These are phyloP conservation scores for Yamadazyma phyllophila DNA, from an alignment of 805 yeast species.

Conservation along the genomic window DNA sequence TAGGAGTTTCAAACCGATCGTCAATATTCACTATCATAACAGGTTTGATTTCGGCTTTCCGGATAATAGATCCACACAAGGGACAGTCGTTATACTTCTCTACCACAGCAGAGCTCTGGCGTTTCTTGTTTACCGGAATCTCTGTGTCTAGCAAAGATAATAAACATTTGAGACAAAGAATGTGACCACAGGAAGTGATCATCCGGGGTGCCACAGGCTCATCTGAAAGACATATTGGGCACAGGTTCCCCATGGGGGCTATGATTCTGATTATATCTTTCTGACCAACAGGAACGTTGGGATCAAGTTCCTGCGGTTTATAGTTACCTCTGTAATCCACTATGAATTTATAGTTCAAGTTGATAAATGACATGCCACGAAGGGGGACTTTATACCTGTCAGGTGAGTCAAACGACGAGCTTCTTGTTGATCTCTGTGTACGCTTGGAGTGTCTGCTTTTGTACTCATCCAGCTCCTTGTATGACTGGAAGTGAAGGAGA, in stretches of 20 bases:
- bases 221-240: slow-evolving; percentile 90
- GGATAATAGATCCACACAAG: slow-evolving; percentile 58
- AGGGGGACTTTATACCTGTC: slow-evolving; percentile 40
- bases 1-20: slow-evolving; percentile 58
- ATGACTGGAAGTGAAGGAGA: slow-evolving; percentile 54
- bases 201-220: slow-evolving; percentile 89
- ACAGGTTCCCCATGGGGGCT: slow-evolving; percentile 73
- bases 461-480: slow-evolving; percentile 39
- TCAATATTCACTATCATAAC: slow-evolving; percentile 52
- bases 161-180: slow-evolving; percentile 81
- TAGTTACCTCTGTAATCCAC: slow-evolving; percentile 64
- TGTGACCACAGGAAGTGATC: slow-evolving; percentile 88
- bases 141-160: slow-evolving; percentile 64
- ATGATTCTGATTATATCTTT: slow-evolving; percentile 65
- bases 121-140: slow-evolving; percentile 37
- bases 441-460: slow-evolving; percentile 18
- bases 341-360: slow-evolving; percentile 80
- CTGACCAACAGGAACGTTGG: slow-evolving; percentile 68
- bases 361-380: slow-evolving; percentile 67
- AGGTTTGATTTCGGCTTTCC: slow-evolving; percentile 60
- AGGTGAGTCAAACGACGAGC: slow-evolving; percentile 8
- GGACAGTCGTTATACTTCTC: slow-evolving; percentile 74
- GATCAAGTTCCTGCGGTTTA: slow-evolving; percentile 60
- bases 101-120: slow-evolving; percentile 33
- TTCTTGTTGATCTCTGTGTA: slow-evolving; percentile 9